A percentile compares a stretch with the other conserved stretches of the same genome.
These are phyloP conservation scores for Phytophthora sojae DNA, from an alignment of 352 stramenopile species.

Conservation along the genomic window DNA sequence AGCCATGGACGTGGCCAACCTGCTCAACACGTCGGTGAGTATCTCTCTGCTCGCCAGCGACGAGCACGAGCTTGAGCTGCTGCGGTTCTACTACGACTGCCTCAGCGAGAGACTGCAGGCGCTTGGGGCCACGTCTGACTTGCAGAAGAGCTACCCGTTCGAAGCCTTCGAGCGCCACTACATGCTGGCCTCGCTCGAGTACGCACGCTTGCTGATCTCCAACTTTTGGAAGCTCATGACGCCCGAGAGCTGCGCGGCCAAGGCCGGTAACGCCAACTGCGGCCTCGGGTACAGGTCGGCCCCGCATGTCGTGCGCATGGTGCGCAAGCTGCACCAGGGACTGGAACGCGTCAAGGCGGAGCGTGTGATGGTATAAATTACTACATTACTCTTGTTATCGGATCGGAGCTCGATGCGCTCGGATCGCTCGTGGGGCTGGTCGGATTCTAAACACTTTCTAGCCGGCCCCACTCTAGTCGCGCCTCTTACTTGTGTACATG, in stretches of 20 bases:
- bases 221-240: constrained; percentile 72
- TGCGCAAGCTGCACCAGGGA: constrained; percentile 51
- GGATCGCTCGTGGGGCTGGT: not conserved
- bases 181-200: constrained; percentile 68
- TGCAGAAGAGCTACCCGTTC: constrained; percentile 50
- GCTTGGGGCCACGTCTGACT: constrained; percentile 5
- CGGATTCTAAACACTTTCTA: constrained; percentile 9
- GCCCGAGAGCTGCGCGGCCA: constrained; percentile 46
- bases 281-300: constrained; percentile 76
- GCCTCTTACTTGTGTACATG: constrained; percentile 28
- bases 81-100: constrained; percentile 65
- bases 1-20: constrained; percentile 69
- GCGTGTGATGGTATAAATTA: constrained; percentile 27
- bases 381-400: constrained; percentile 8
- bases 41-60: constrained; percentile 50
- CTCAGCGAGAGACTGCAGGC: constrained; percentile 34
- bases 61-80: constrained; percentile 42
- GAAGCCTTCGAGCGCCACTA: constrained; percentile 64
- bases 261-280: constrained; percentile 65
- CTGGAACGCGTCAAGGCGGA: constrained; percentile 50
- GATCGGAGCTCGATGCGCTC: not conserved
- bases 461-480: constrained; percentile 4
- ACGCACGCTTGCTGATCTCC: constrained; percentile 65
- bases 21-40: constrained; percentile 72
- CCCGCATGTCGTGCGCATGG: constrained; percentile 67